These are phyloP conservation scores for Taphrina betulina DNA, from an alignment of 1,139 yeast genomes.

Conservation along the genomic window DNA sequence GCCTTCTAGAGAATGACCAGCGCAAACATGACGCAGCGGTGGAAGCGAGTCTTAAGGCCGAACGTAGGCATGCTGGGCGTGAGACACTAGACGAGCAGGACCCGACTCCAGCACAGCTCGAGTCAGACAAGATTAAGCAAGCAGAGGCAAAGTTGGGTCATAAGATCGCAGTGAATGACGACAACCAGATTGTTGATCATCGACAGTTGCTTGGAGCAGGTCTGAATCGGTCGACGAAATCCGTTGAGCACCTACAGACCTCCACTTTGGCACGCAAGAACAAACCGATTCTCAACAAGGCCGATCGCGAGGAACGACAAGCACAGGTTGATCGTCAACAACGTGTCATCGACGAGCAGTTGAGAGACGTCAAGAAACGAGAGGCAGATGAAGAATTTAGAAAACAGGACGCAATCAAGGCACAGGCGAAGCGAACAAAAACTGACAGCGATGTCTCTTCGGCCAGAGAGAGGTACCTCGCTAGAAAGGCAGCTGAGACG, in stretches of 20 bases:
- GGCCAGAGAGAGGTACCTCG: constrained; percentile 43
- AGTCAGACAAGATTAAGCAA: constrained; percentile 35
- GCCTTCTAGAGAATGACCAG: constrained; percentile 40
- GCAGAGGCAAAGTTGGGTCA: constrained; percentile 37
- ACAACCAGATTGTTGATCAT: constrained; percentile 43
- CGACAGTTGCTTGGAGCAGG: constrained; percentile 42
- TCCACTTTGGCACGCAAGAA: constrained; percentile 47
- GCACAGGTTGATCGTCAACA: constrained; percentile 43
- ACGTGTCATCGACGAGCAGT: constrained; percentile 52
- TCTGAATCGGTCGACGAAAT: constrained; percentile 37
- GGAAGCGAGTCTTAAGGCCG: constrained; percentile 34
- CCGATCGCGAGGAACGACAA: constrained; percentile 17
- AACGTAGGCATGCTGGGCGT: background rate
- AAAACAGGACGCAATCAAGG: constrained; percentile 30
- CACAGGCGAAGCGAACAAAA: constrained; percentile 37
- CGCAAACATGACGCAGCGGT: constrained; percentile 39
- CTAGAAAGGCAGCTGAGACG: constrained; percentile 38
- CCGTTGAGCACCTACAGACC: constrained; percentile 29
- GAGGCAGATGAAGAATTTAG: constrained; percentile 49
- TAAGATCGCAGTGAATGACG: constrained; percentile 41
- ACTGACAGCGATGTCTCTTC: constrained; percentile 38
- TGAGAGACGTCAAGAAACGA: constrained; percentile 51
- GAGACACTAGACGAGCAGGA: background rate
- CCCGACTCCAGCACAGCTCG: background rate
- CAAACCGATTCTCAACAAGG: constrained; percentile 34